phyloP scores from a whole-genome alignment of 1,284 basidiomycete genomes.

The Exsudoporus floridanus region DNA sequence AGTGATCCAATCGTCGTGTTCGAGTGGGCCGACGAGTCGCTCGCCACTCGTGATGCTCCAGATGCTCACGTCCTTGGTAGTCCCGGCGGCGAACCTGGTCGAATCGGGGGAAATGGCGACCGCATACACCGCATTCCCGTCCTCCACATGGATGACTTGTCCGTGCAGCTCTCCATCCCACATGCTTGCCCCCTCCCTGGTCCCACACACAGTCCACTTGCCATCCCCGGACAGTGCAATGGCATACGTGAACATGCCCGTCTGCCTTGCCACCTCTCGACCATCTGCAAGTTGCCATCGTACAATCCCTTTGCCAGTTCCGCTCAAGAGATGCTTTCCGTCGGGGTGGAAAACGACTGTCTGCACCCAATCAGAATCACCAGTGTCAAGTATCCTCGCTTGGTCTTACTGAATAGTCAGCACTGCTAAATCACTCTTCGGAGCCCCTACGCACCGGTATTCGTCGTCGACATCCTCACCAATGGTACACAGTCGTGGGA shows the following conservation, averaged over 20 bases:
- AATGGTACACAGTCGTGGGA: no score
- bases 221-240: background rate
- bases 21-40: no score
- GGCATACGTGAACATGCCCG: background rate
- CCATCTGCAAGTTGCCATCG: background rate
- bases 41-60: no score
- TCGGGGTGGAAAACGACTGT: no score
- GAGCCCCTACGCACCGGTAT: background rate
- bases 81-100: background rate
- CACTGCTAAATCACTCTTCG: background rate
- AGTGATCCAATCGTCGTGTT: no score
- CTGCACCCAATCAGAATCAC: no score
- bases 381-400: background rate
- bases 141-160: background rate
- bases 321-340: no score
- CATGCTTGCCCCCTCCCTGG: background rate
- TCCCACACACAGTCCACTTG: background rate
- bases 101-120: background rate
- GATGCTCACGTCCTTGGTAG: background rate
- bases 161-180: background rate
- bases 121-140: background rate
- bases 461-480: background rate
- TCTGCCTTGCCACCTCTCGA: background rate
- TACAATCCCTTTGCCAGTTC: rapidly evolving
- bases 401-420: background rate